Evolutionary conservation across 1,284 basidiomycete genomes (phyloP), one percentile per base, ranked within the genome.

Genomic region (Ganoderma meredithae): DNA sequence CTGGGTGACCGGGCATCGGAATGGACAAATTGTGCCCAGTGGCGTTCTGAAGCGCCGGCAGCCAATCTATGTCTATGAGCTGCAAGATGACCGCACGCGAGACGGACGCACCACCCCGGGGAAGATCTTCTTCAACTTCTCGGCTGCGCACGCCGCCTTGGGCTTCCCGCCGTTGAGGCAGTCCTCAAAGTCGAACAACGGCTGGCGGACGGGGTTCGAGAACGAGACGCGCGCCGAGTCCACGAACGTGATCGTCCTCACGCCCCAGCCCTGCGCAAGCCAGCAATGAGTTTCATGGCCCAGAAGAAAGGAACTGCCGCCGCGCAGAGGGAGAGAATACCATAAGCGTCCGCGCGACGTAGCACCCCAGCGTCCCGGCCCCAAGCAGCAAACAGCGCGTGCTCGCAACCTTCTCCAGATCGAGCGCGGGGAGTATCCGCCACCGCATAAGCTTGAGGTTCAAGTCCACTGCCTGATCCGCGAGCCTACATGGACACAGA

Each of bases 401-500:
- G 0, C 79, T 78, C 1, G 95, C 89, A 33, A 99, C 88, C 79
- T 91, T 94, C 63, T 98, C 96, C 8, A 99, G 85, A 72, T 99
- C 87, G 58, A 99, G 88, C 0, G 88, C 83, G 1, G 98, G 97
- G 58, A 99, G 84, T 72, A 99, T 96, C 10, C 97, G 88, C 97
- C 97, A 99, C 39, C 96, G 88, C 97, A 99, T 99, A 31, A 99
- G 87, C 79, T 99, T 99, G 63, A 99, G 84, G 77, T 99, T 99
- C 41, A 99, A 84, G 79, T 98, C 96, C 12, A 99, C 95, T 0
- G 98, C 98, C 80, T 99, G 97, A 73, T 96, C 91, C 0, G 98
- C 97, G 8, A 99, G 86, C 71, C 94, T 95, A 33, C 27, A 10
- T 13, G 0, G 0, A 58, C 13, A 15, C 39, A 13, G 13, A 13